A percentile compares a stretch with the other conserved stretches of the same genome.
These are phyloP conservation scores for Amanita fuliginea DNA, from an alignment of 768 basidiomycete genomes.

Conservation along the genomic window DNA sequence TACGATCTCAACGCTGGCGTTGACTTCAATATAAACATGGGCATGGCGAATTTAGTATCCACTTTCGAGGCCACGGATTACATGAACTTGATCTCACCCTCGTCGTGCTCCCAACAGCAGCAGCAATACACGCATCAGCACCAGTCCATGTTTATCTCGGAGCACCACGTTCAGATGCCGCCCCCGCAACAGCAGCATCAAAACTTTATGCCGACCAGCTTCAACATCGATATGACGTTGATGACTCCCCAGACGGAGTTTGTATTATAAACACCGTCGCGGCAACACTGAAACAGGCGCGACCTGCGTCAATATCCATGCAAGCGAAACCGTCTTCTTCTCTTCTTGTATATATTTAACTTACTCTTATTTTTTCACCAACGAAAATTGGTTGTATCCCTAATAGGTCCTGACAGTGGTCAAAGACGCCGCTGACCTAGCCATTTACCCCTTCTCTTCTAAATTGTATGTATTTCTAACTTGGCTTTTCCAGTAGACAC, in stretches of 20 bases:
- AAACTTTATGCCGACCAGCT: background rate
- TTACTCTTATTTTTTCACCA: background rate
- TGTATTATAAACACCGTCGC: background rate
- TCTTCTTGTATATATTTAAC: background rate
- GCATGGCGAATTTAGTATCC: background rate
- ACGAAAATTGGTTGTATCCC: background rate
- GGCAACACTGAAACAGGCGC: background rate
- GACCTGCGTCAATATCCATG: background rate
- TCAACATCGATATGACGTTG: conserved; percentile 1
- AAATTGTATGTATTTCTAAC: conserved; percentile 2
- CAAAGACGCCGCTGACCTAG: background rate
- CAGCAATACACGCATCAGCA: background rate
- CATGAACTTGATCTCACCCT: background rate
- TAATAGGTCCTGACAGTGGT: background rate
- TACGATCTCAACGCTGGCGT: conserved; percentile 2
- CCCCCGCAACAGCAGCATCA: background rate
- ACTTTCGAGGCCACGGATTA: background rate
- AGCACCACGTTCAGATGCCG: background rate
- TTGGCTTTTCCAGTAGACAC: background rate
- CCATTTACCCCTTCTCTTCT: background rate
- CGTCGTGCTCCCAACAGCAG: conserved; percentile 1
- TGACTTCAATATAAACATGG: conserved; percentile 2
- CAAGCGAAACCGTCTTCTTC: background rate
- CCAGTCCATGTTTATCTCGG: background rate
- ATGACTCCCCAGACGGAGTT: background rate